Conservation (phyloP, 345 rosid species). For the Citrus reticulata region DNA sequence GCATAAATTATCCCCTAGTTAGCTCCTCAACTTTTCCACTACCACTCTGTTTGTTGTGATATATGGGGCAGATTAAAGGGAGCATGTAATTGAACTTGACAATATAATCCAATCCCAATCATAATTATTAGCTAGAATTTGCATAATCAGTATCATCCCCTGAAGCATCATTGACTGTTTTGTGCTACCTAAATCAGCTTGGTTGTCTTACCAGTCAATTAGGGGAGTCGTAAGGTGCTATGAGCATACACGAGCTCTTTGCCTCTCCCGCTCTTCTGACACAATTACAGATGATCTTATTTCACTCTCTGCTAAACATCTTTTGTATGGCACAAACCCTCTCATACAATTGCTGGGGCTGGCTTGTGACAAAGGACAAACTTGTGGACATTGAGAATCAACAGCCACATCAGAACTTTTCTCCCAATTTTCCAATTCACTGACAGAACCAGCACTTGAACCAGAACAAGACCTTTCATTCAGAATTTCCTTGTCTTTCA, state of each 20-base stretch:
- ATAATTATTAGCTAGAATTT: background rate
- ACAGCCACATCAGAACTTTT: conserved; percentile 26
- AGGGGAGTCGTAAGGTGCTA: conserved; percentile 7
- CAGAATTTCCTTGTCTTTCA: conserved; percentile 24
- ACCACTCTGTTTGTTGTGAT: background rate
- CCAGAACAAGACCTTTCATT: conserved; percentile 39
- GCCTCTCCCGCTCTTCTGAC: conserved; percentile 42
- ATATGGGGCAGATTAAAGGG: background rate
- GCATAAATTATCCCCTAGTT: background rate
- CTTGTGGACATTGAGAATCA: conserved; percentile 27
- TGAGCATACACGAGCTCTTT: conserved; percentile 50
- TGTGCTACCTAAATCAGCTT: conserved; percentile 4
- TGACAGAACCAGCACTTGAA: conserved; percentile 39
- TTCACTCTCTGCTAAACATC: conserved; percentile 60
- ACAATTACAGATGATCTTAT: conserved; percentile 28
- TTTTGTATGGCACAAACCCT: conserved; percentile 71
- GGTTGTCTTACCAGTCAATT: background rate
- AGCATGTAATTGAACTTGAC: background rate
- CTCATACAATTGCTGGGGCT: conserved; percentile 6
- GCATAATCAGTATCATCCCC: background rate
- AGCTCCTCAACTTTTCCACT: background rate
- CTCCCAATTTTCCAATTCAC: conserved; percentile 31
- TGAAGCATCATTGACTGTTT: background rate
- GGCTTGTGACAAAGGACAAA: conserved; percentile 6
- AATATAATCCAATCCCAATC: background rate